Base-by-base conservation (phyloP, 257 asterid genomes). In the Thymus quinquecostatus region DNA sequence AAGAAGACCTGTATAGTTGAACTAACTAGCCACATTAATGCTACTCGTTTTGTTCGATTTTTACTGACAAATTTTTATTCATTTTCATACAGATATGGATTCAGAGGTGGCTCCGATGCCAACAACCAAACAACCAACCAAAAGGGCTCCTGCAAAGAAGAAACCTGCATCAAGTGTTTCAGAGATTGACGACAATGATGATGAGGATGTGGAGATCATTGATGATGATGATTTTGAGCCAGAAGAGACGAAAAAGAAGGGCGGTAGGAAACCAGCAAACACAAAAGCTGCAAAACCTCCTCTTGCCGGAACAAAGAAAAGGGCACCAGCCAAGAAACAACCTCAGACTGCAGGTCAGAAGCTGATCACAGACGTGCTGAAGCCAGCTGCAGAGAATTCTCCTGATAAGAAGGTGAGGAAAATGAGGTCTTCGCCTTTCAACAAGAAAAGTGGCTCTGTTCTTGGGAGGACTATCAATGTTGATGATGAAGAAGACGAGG, bases 381-480 rank as follows among this genome's bases (percentile, higher is more conserved):
- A 88, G 74, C 86, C 95, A 29, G 76, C 82, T 33, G 77, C 82
- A 5, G 90, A 75, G 27, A 71, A 62, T 66, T 86, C 98, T 3
- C 99, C 97, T 5, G 97, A 88, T 50, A 92, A 78, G 75, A 95
- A 89, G 73, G 94, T 88, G 68, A 89, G 97, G 83, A 84, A 82
- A 72, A 86, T 86, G 94, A 88, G 99, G 69, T 85, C 77, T 6
- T 95, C 99, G 4, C 98, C 98, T 1, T 95, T 89, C 74, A 89
- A 95, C 90, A 92, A 92, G 91, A 92, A 95, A 75, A 91, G 97
- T 75, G 86, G 96, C 60, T 85, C 97, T 45, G 32, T 87, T 59
- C 60, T 87, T 34, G 92, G 88, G 63, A 84, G 77, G 68, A 54
- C 82, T 3, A 55, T 72, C 28, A 68, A 8, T 4, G 5, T 75